These are phyloP conservation scores for Suhomyces maxii DNA, from an alignment of 1,139 yeast species.

Conservation along the genomic window DNA sequence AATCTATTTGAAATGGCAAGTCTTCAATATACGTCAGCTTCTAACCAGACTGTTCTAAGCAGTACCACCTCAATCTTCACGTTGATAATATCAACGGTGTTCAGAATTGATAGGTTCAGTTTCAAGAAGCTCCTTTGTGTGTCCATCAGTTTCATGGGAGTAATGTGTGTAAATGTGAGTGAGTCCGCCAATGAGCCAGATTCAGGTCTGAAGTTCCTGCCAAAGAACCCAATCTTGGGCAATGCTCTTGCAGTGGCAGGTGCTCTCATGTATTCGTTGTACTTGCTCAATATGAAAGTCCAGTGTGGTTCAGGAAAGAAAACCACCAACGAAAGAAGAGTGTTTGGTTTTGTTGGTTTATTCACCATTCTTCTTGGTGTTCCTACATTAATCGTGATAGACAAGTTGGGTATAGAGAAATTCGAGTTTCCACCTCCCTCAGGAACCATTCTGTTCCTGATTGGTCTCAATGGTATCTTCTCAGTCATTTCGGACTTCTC, in stretches of 20 bases:
- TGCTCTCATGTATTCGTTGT: conserved; percentile 49
- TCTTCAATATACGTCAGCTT: conserved; percentile 52
- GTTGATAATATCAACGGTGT: conserved; percentile 40
- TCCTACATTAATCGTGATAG: conserved; percentile 37
- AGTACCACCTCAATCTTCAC: conserved; percentile 56
- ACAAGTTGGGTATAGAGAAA: conserved; percentile 37
- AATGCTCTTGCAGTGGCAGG: conserved; percentile 47
- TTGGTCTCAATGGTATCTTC: conserved; percentile 44
- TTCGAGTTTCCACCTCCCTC: conserved; percentile 46
- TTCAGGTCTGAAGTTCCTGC: conserved; percentile 27
- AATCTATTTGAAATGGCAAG: conserved; percentile 42
- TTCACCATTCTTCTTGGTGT: conserved; percentile 38
- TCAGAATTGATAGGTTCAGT: conserved; percentile 44
- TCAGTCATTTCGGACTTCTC: conserved; percentile 52
- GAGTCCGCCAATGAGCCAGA: conserved; percentile 24
- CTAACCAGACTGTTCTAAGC: conserved; percentile 53
- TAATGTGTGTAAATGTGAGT: conserved; percentile 45
- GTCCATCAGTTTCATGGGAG: conserved; percentile 47
- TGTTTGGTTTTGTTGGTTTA: conserved; percentile 51
- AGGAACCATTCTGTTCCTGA: conserved; percentile 30
- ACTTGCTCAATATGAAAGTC: conserved; percentile 43
- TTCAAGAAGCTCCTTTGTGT: conserved; percentile 46
- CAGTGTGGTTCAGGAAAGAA: conserved; percentile 45
- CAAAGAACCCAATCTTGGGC: conserved; percentile 46
- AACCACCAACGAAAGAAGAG: conserved; percentile 46